Evolutionary conservation across 1,284 basidiomycete genomes (phyloP).

Genomic region (Singerocomus rubriflavus): DNA sequence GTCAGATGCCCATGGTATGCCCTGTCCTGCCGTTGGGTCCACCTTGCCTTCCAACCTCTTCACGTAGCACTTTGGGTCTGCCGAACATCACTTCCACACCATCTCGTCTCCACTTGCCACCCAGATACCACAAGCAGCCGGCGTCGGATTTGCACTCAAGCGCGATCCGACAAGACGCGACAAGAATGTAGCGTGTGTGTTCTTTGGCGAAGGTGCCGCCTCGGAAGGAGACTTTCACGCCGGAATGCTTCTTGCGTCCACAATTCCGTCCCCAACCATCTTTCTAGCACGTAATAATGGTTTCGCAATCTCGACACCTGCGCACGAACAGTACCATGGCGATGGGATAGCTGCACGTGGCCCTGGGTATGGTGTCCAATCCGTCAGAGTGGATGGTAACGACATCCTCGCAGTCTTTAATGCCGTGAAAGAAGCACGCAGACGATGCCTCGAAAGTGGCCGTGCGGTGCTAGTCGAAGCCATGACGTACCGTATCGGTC

Average conservation of each 20-base stretch:
- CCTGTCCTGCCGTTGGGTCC: neutral
- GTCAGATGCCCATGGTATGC: conserved; percentile 83
- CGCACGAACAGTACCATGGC: conserved; percentile 85
- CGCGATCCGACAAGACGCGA: conserved; percentile 71
- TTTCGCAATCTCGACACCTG: conserved; percentile 93
- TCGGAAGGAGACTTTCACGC: conserved; percentile 80
- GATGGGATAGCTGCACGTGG: conserved; percentile 93
- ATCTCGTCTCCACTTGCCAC: conserved; percentile 94
- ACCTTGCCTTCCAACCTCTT: conserved; percentile 5
- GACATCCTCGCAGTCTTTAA: conserved; percentile 85
- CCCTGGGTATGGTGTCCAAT: conserved; percentile 91
- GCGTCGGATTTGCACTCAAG: conserved; percentile 87
- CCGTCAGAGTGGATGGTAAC: conserved; percentile 91
- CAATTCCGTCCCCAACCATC: conserved; percentile 68
- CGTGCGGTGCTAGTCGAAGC: conserved; percentile 88
- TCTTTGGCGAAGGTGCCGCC: conserved; percentile 85
- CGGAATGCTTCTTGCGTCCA: conserved; percentile 74
- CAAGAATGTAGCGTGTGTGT: conserved; percentile 82
- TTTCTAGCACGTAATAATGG: conserved; percentile 85
- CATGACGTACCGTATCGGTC: conserved; percentile 93
- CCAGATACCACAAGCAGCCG: conserved; percentile 94
- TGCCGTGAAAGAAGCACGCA: conserved; percentile 79
- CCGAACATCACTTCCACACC: conserved; percentile 84
- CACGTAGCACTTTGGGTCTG: conserved; percentile 80
- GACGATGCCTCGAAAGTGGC: conserved; percentile 73